Conservation (phyloP, 2,329 filamentous ascomycete species). For the Colletotrichum liaoningense region DNA sequence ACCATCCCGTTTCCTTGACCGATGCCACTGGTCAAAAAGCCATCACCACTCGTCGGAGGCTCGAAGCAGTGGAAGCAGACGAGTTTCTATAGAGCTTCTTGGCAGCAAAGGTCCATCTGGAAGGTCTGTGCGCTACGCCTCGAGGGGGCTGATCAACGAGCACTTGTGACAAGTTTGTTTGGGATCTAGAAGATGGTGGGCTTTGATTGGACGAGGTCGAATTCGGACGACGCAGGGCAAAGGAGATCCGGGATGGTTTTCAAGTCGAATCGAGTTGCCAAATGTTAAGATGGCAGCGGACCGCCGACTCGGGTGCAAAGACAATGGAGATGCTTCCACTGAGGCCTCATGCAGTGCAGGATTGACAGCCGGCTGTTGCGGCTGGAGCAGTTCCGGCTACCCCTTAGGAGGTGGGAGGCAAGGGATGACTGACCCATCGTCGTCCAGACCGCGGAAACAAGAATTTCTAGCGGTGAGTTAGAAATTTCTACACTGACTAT, state of each 20-base stretch:
- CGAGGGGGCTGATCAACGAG: conserved; percentile 26
- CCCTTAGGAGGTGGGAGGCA: not conserved
- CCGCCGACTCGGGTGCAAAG: not conserved
- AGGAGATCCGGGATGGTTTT: not conserved
- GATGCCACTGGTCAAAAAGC: not conserved
- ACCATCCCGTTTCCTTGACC: not conserved
- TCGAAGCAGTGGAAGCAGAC: not conserved
- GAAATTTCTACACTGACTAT: not conserved
- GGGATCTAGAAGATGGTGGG: conserved; percentile 16
- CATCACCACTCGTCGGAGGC: not conserved
- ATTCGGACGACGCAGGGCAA: not conserved
- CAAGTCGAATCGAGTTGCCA: conserved; percentile 5
- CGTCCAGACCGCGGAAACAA: not conserved
- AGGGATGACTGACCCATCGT: conserved; percentile 17
- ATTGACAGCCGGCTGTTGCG: conserved; percentile 26
- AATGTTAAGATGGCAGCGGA: conserved; percentile 8
- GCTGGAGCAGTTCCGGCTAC: conserved; percentile 17
- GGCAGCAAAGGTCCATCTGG: not conserved
- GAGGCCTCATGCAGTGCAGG: conserved; percentile 30
- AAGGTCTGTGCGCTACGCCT: conserved; percentile 21
- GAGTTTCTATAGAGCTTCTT: conserved; percentile 5
- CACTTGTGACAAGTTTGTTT: conserved; percentile 35
- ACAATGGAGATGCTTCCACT: not conserved
- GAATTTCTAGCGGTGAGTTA: not conserved
- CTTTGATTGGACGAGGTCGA: conserved; percentile 16